phyloP scores from a whole-genome alignment of 2,329 filamentous ascomycete species.

The Arachnopeziza araneosa region DNA sequence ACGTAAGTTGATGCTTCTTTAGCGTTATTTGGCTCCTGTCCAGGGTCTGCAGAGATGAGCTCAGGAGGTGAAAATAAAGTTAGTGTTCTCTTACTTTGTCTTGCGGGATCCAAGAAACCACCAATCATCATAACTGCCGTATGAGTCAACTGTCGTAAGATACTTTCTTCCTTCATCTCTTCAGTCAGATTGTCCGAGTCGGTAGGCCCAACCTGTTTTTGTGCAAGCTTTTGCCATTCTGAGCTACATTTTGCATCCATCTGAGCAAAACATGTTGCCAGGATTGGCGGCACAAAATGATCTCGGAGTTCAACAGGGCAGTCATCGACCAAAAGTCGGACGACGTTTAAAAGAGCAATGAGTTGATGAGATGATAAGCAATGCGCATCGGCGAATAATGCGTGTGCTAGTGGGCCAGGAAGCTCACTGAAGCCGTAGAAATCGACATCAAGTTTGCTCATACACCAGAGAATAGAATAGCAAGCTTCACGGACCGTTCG shows the following conservation, averaged over 20 bases:
- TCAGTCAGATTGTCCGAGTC: conserved; percentile 78
- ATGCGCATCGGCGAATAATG: conserved; percentile 76
- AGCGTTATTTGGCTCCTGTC: conserved; percentile 8
- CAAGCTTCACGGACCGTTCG: conserved; percentile 87
- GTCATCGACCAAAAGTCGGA: conserved; percentile 83
- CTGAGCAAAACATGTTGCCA: conserved; percentile 76
- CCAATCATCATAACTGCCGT: conserved; percentile 89
- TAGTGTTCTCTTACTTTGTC: conserved; percentile 45
- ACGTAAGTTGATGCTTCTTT: conserved; percentile 27
- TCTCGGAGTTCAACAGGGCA: conserved; percentile 74
- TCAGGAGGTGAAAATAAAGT: background rate
- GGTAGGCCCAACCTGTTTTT: conserved; percentile 54
- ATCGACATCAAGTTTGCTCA: conserved; percentile 78
- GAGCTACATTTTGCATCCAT: conserved; percentile 81
- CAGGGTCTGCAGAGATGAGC: conserved; percentile 15
- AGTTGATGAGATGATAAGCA: conserved; percentile 88
- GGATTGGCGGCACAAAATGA: conserved; percentile 78
- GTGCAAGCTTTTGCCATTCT: conserved; percentile 78
- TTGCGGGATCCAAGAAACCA: conserved; percentile 73
- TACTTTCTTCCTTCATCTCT: conserved; percentile 98
- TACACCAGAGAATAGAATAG: conserved; percentile 90
- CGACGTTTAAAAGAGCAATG: conserved; percentile 85
- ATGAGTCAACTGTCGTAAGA: conserved; percentile 86
- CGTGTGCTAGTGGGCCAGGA: conserved; percentile 74
- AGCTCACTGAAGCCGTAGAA: conserved; percentile 90